Evolutionary conservation across 768 basidiomycete genomes (phyloP), one percentile per base, ranked within the genome.

Genomic region (Pilatotrama ljubarskyi): DNA sequence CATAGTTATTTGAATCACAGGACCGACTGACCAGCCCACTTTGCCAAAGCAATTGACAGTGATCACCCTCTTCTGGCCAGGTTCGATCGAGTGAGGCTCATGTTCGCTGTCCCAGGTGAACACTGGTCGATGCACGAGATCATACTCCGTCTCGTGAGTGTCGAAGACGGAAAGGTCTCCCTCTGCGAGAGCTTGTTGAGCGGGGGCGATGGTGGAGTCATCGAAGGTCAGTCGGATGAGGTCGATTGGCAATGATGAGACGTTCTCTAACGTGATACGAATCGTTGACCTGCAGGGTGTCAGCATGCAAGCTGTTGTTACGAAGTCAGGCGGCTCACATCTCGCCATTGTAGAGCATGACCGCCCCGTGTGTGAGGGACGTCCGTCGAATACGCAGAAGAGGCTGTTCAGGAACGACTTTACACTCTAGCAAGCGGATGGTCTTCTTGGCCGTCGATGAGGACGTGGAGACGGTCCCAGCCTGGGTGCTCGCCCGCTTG

Each of bases 341-440:
- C 77, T 99, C 97, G 35, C 97, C 97, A 48, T 96, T 85, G 69
- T 96, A 98, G 51, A 98, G 77, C 93, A 97, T 96, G 24, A 98
- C 77, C 0, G 95, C 93, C 1, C 93, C 94, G 66, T 97, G 94
- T 1, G 91, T 95, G 20, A 97, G 76, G n/a, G 91, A 93, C 15
- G 89, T 91, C 69, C 91, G 79, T 55, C 91, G 82, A 70, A 99
- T 88, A 62, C 93, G 84, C 55, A 98, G 76, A 32, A 95, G 73
- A 9, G 97, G 97, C 68, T 95, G 92, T 66, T 93, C 88, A 1
- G 89, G 87, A 18, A 96, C 84, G 18, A 98, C 92, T 37, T 81
- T 78, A 72, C 89, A 95, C 68, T 95, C 86, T 67, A 95, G 70
- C 69, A 90, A 95, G 63, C 75, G 78, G 38, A 78, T 70, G 47